Conservation (phyloP, 345 rosid species). For the Lepidium sativum region DNA sequence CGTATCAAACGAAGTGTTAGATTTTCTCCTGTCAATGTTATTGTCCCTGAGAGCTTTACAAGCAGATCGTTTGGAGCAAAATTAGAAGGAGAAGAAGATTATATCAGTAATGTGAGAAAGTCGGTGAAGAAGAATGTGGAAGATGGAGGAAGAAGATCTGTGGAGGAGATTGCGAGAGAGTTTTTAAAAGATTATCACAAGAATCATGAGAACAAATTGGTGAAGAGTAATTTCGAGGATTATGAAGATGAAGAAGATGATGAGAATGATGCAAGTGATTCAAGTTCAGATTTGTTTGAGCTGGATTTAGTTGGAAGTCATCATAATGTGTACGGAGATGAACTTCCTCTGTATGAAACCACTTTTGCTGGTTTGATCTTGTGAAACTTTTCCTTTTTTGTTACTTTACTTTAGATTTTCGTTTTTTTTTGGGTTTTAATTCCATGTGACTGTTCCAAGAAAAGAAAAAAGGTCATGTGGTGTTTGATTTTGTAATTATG, state of each 20-base stretch:
- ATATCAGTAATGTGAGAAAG: constrained; percentile 11
- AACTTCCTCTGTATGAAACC: constrained; percentile 93
- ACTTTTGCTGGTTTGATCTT: constrained; percentile 40
- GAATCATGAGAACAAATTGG: constrained; percentile 23
- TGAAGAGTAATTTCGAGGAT: constrained; percentile 11
- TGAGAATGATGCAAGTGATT: constrained; percentile 38
- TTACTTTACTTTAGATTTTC: neutral
- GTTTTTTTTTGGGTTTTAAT: neutral
- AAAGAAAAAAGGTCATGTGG: neutral
- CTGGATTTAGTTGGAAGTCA: constrained; percentile 46
- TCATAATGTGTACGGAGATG: constrained; percentile 67
- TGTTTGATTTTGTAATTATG: constrained; percentile 13
- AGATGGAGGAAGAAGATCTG: constrained; percentile 37
- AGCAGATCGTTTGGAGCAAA: neutral
- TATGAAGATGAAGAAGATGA: constrained; percentile 38
- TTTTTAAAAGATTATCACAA: constrained; percentile 56
- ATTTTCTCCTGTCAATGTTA: constrained; percentile 61
- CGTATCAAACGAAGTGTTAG: constrained; percentile 54
- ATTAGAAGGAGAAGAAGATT: constrained; percentile 38
- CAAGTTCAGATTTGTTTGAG: constrained; percentile 69
- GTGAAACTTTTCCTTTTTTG: constrained; percentile 1
- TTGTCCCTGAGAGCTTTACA: constrained; percentile 24
- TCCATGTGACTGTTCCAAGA: neutral
- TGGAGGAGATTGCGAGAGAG: constrained; percentile 60
- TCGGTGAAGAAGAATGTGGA: constrained; percentile 35